A percentile compares a stretch with the other conserved stretches of the same genome.
Evolutionary conservation across 163 green algal genomes (phyloP).

Genomic region (Chlamydomonas reinhardtii): DNA sequence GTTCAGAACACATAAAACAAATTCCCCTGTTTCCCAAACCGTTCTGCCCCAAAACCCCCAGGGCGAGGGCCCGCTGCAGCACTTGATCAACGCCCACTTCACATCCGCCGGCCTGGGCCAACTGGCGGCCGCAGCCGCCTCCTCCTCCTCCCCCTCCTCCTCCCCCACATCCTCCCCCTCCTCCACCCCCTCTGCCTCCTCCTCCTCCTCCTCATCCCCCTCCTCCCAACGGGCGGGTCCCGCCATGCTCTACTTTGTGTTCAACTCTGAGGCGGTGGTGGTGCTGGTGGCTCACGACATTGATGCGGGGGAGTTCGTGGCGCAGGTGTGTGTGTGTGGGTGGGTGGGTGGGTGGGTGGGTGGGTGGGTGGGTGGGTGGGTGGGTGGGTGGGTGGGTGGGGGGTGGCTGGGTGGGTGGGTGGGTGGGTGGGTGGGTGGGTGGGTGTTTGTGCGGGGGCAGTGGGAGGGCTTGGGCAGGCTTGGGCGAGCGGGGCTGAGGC

Average conservation of each 20-base stretch:
- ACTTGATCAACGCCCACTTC: constrained; percentile 96
- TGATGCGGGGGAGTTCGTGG: constrained; percentile 85
- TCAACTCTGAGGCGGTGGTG: constrained; percentile 81
- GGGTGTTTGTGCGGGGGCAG: no score
- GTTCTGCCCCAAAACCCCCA: no score
- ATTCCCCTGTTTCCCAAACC: no score
- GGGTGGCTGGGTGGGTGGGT: background rate
- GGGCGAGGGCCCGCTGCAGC: constrained; percentile 72
- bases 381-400: no score
- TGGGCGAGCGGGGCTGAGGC: no score
- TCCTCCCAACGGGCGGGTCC: no score
- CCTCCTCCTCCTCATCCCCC: background rate
- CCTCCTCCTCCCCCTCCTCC: background rate
- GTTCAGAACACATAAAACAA: no score
- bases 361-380: no score
- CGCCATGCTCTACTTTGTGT: constrained; percentile 98
- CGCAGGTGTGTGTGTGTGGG: constrained; percentile 69
- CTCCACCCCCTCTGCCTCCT: constrained; percentile 49
- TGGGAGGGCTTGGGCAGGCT: no score
- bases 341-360: no score
- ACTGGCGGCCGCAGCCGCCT: background rate
- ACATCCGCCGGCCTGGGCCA: constrained; percentile 54
- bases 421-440: background rate
- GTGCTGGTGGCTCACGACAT: constrained; percentile 95
- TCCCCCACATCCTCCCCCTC: no score